phyloP scores from a whole-genome alignment of 108 stramenopile species.

The Fragilaria crotonensis region DNA sequence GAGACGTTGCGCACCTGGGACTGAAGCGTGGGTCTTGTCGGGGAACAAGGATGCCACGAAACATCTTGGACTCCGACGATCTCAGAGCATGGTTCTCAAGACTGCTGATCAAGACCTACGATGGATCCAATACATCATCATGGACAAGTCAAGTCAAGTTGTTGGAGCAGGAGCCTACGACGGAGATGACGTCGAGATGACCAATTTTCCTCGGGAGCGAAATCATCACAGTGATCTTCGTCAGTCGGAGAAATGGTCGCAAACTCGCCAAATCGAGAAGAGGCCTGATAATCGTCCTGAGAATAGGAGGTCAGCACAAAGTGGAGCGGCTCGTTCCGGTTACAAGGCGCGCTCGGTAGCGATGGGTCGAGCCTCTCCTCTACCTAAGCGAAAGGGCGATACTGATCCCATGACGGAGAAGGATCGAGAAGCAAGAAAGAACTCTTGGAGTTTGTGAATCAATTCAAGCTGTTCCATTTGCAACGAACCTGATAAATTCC shows the following conservation, averaged over 20 bases:
- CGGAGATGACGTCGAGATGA: background rate
- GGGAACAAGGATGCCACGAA: slow-evolving; percentile 65
- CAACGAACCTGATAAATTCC: too few species aligned
- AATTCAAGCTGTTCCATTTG: too few species aligned
- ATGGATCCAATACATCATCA: slow-evolving; percentile 69
- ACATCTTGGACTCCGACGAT: slow-evolving; percentile 54
- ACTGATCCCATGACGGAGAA: background rate
- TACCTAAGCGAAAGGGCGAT: background rate
- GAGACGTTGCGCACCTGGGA: slow-evolving; percentile 35
- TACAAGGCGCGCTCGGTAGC: background rate
- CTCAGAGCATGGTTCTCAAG: slow-evolving; percentile 47
- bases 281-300: background rate
- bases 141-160: slow-evolving; percentile 13
- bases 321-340: background rate
- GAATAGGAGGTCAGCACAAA: background rate
- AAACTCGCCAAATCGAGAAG: too few species aligned
- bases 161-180: background rate
- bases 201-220: background rate
- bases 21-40: slow-evolving; percentile 70
- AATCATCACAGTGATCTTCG: background rate
- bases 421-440: background rate
- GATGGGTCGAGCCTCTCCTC: background rate
- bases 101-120: slow-evolving; percentile 73
- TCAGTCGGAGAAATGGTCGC: background rate
- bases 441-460: background rate